Conservation (phyloP, 306 rosid species). For the Rosa rugosa region DNA sequence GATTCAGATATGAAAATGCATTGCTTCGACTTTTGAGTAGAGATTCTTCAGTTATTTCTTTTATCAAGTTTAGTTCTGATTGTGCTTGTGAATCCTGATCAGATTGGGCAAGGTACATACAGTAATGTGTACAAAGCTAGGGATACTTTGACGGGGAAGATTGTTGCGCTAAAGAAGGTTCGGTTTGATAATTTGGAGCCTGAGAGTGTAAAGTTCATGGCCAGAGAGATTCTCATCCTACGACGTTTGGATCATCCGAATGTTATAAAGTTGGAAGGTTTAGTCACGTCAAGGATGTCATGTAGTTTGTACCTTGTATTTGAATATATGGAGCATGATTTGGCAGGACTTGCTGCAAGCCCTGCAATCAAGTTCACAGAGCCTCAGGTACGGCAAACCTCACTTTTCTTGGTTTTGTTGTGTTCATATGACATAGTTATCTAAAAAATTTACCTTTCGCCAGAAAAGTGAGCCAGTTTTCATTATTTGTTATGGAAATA, state of each 20-base stretch:
- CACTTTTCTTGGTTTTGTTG: slow-evolving; percentile 13
- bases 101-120: slow-evolving; percentile 95
- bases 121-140: slow-evolving; percentile 95
- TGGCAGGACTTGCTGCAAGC: slow-evolving; percentile 91
- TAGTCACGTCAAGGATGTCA: slow-evolving; percentile 88
- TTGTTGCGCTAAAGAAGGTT: slow-evolving; percentile 86
- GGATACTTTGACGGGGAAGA: slow-evolving; percentile 69
- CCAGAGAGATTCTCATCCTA: slow-evolving; percentile 80
- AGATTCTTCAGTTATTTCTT: too few species aligned
- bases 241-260: slow-evolving; percentile 89
- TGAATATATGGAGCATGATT: slow-evolving; percentile 87
- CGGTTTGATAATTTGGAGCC: slow-evolving; percentile 95
- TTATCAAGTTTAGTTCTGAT: not conserved
- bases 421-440: slow-evolving; percentile 22
- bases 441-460: not conserved
- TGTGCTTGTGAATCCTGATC: slow-evolving; percentile 28
- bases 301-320: slow-evolving; percentile 87
- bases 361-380: slow-evolving; percentile 74
- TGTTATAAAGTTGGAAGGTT: slow-evolving; percentile 81
- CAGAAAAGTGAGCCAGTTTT: slow-evolving; percentile 19
- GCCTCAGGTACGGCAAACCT: slow-evolving; percentile 58
- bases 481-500: slow-evolving; percentile 30
- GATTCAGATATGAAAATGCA: not conserved
- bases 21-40: not conserved
- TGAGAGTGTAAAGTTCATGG: slow-evolving; percentile 91